Conservation (phyloP, 352 stramenopile genomes). For the Elongisporangium anandrum region DNA sequence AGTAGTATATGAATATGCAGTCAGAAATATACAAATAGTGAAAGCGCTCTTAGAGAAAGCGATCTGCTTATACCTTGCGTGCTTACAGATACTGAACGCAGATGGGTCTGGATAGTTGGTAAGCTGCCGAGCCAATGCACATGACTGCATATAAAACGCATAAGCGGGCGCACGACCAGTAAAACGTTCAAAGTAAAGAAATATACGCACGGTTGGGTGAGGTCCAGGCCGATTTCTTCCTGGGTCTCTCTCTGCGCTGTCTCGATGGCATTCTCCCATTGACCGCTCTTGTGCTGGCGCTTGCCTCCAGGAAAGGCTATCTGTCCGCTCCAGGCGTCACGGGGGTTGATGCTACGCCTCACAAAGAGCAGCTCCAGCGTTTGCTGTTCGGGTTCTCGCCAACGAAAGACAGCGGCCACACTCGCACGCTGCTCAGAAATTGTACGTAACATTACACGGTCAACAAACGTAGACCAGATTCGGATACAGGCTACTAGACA, state of each 20-base stretch:
- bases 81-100: conserved; percentile 61
- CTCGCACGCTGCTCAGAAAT: conserved; percentile 45
- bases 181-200: conserved; percentile 8
- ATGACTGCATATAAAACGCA: conserved; percentile 25
- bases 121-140: conserved; percentile 67
- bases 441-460: background rate
- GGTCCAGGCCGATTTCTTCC: conserved; percentile 79
- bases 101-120: conserved; percentile 50
- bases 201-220: conserved; percentile 39
- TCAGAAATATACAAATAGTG: background rate
- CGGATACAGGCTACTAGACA: background rate
- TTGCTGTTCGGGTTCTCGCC: conserved; percentile 55
- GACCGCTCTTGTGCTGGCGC: conserved; percentile 49
- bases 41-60: background rate
- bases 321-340: conserved; percentile 80
- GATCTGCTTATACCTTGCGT: conserved; percentile 41
- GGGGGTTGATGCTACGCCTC: conserved; percentile 63
- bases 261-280: conserved; percentile 67
- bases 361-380: conserved; percentile 78
- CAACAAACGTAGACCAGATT: background rate
- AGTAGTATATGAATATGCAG: too few relatives aligned
- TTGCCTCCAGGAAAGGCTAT: conserved; percentile 76
- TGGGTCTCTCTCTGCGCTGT: conserved; percentile 73
- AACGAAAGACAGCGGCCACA: conserved; percentile 78
- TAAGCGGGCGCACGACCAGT: background rate